Conservation (phyloP, 2,329 filamentous ascomycete species). For the Aspergillus niger region DNA sequence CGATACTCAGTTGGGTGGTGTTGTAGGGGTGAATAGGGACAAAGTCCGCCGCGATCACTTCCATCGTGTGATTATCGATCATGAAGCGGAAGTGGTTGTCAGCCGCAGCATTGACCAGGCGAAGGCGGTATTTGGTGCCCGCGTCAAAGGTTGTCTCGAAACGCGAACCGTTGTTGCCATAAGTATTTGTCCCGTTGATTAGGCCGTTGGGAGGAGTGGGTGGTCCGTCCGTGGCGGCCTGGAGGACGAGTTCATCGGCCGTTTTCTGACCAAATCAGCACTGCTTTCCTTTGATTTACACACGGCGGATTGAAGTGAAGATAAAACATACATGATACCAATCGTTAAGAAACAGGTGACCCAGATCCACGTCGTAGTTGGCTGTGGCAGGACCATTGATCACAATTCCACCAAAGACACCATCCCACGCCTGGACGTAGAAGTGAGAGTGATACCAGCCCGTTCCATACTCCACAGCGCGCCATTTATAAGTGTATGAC, state of each 20-base stretch:
- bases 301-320: too few species aligned
- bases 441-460: constrained; percentile 41
- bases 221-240: not conserved
- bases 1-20: constrained; percentile 58
- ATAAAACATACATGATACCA: not conserved
- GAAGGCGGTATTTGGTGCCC: not conserved
- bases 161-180: not conserved
- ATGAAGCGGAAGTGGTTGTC: constrained; percentile 19
- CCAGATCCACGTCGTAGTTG: not conserved
- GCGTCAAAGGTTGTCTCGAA: not conserved
- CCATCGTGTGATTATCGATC: constrained; percentile 64
- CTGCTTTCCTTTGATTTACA: too few species aligned
- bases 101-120: not conserved
- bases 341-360: not conserved
- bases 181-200: not conserved
- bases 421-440: constrained; percentile 49
- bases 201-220: not conserved
- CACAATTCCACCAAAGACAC: constrained; percentile 41
- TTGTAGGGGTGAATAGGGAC: constrained; percentile 62
- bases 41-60: constrained; percentile 66
- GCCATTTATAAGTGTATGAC: constrained; percentile 40
- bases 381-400: constrained; percentile 1
- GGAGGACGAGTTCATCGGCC: not conserved
- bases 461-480: constrained; percentile 40
- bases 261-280: not conserved